phyloP scores from a whole-genome alignment of 2,329 filamentous ascomycete species.

The Phoma sp. region DNA sequence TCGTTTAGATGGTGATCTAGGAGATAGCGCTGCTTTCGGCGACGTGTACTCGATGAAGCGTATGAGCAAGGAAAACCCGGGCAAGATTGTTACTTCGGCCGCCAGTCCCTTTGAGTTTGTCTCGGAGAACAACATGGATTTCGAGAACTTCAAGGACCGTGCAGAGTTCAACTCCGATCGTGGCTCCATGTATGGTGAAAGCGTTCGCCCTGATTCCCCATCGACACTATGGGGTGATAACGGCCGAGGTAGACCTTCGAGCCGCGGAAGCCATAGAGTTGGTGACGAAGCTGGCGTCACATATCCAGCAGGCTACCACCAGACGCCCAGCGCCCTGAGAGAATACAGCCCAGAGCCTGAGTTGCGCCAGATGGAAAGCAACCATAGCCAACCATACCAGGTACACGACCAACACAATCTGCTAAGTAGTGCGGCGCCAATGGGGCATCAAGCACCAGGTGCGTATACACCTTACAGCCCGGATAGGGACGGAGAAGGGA shows the following conservation, averaged over 20 bases:
- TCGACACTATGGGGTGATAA: slow-evolving; percentile 31
- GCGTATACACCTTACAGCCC: slow-evolving; percentile 40
- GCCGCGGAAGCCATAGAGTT: slow-evolving; percentile 39
- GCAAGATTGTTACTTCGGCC: slow-evolving; percentile 52
- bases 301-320: slow-evolving; percentile 57
- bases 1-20: slow-evolving; percentile 68
- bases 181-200: slow-evolving; percentile 65
- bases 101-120: slow-evolving; percentile 82
- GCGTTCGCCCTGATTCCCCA: slow-evolving; percentile 66
- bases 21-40: slow-evolving; percentile 73
- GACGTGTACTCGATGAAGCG: slow-evolving; percentile 80
- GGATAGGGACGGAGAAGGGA: slow-evolving; percentile 26
- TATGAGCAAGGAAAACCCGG: slow-evolving; percentile 70
- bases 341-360: slow-evolving; percentile 45
- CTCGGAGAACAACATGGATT: slow-evolving; percentile 83
- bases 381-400: slow-evolving; percentile 32
- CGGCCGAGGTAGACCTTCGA: slow-evolving; percentile 31
- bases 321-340: slow-evolving; percentile 50
- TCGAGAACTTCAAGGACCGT: slow-evolving; percentile 88
- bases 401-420: slow-evolving; percentile 32
- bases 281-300: slow-evolving; percentile 44
- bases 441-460: slow-evolving; percentile 32
- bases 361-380: slow-evolving; percentile 30
- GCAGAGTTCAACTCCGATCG: slow-evolving; percentile 87
- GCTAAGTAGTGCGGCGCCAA: slow-evolving; percentile 42